phyloP scores from a whole-genome alignment of 2,329 filamentous ascomycete species.

The Ophiostoma sp. region DNA sequence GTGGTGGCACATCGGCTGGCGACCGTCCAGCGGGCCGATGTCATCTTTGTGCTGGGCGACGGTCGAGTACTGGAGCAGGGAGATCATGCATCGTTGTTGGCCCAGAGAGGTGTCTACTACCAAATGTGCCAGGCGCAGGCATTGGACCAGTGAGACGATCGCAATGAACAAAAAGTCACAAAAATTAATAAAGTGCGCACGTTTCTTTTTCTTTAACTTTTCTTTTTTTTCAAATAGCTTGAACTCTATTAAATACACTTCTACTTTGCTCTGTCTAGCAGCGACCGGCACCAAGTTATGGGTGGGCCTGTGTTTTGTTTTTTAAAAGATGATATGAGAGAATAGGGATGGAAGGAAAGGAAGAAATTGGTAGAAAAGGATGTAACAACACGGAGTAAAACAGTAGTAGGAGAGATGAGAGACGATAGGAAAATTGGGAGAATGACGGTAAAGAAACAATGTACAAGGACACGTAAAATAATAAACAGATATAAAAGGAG shows the following conservation, averaged over 20 bases:
- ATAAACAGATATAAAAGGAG: not conserved
- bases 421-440: not conserved
- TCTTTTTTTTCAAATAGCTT: not conserved
- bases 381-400: not conserved
- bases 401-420: not conserved
- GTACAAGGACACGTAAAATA: not conserved
- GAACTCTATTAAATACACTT: slow-evolving; percentile 21
- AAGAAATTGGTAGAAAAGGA: not conserved
- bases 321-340: slow-evolving; percentile 6
- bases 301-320: not conserved
- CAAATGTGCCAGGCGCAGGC: slow-evolving; percentile 42
- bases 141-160: slow-evolving; percentile 21
- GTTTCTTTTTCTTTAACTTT: not conserved
- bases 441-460: slow-evolving; percentile 2
- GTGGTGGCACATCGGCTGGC: slow-evolving; percentile 66
- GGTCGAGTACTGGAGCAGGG: slow-evolving; percentile 64
- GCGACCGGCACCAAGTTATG: not conserved
- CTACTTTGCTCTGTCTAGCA: slow-evolving; percentile 4
- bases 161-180: not conserved
- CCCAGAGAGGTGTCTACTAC: slow-evolving; percentile 51
- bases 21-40: slow-evolving; percentile 68
- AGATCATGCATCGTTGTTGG: slow-evolving; percentile 53
- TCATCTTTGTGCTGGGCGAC: slow-evolving; percentile 68
- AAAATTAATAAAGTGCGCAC: not conserved
- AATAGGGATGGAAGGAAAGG: not conserved